These are phyloP conservation scores for Striga asiatica DNA, from an alignment of 257 asterid species.

Conservation along the genomic window DNA sequence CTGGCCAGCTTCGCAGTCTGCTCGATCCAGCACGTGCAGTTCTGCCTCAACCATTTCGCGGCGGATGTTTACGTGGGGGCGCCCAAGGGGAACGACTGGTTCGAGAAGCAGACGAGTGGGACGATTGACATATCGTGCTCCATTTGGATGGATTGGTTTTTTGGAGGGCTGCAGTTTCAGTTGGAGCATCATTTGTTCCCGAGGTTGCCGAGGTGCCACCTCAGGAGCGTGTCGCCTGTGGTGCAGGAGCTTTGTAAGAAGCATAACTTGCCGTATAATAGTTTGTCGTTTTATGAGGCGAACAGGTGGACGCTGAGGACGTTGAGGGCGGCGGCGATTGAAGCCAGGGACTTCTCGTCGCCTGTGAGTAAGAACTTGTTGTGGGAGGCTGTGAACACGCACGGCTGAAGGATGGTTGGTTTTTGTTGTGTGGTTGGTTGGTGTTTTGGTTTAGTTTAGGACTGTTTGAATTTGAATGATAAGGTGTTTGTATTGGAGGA, in stretches of 20 bases:
- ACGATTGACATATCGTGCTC: constrained; percentile 7
- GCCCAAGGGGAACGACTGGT: constrained; percentile 10
- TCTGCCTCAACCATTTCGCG: constrained; percentile 17
- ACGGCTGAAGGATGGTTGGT: neutral
- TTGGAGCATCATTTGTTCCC: constrained; percentile 12
- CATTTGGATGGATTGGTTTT: constrained; percentile 18
- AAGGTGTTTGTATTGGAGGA: no score
- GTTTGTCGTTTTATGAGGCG: constrained; percentile 13
- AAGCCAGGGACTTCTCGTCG: constrained; percentile 14
- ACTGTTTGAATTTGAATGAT: no score
- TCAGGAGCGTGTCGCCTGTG: constrained; percentile 11
- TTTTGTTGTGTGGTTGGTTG: neutral
- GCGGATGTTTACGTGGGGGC: constrained; percentile 9
- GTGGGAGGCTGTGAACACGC: constrained; percentile 21
- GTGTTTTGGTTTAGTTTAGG: no score
- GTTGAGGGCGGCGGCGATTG: constrained; percentile 1
- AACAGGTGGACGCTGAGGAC: constrained; percentile 13
- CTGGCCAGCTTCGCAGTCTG: constrained; percentile 9
- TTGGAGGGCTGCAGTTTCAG: constrained; percentile 18
- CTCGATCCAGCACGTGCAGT: constrained; percentile 13
- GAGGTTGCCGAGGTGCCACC: constrained; percentile 14
- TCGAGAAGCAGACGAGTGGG: constrained; percentile 15
- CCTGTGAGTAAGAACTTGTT: constrained; percentile 9
- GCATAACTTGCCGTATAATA: constrained; percentile 14
- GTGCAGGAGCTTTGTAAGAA: constrained; percentile 18